These are phyloP conservation scores for Echites panduratus DNA, from an alignment of 257 asterid genomes.

Conservation along the genomic window DNA sequence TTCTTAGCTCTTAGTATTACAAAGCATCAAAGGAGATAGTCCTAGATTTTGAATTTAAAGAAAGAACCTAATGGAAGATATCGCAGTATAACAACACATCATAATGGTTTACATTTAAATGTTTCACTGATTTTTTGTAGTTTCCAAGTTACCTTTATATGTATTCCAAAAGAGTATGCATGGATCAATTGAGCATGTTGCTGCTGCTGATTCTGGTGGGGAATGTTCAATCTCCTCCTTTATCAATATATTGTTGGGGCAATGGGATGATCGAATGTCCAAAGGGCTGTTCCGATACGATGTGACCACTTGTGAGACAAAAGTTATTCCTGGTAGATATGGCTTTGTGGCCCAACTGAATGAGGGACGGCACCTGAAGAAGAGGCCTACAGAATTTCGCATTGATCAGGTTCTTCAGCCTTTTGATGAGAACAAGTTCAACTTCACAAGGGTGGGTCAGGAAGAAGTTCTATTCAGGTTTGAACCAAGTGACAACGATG, in stretches of 20 bases:
- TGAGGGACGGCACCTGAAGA: conserved; percentile 80
- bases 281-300: conserved; percentile 66
- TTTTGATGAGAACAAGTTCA: conserved; percentile 59
- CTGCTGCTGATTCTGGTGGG: conserved; percentile 24
- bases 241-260: conserved; percentile 47
- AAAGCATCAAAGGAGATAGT: not conserved
- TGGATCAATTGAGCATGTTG: conserved; percentile 19
- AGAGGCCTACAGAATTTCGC: conserved; percentile 66
- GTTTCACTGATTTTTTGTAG: conserved; percentile 27
- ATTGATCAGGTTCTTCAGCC: conserved; percentile 76
- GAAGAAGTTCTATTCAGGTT: conserved; percentile 74
- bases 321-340: conserved; percentile 49
- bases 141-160: conserved; percentile 53
- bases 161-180: conserved; percentile 38
- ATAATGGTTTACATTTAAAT: not conserved
- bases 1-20: not conserved
- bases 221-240: conserved; percentile 33
- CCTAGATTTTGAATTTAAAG: not conserved
- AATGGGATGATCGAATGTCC: conserved; percentile 66
- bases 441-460: conserved; percentile 64
- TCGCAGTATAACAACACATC: not conserved
- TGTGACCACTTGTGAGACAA: conserved; percentile 65
- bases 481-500: conserved; percentile 41
- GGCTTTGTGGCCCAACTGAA: conserved; percentile 77
- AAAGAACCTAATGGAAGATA: not conserved